These are phyloP conservation scores for Malassezia nana DNA, from an alignment of 1,284 basidiomycete species.

Conservation along the genomic window DNA sequence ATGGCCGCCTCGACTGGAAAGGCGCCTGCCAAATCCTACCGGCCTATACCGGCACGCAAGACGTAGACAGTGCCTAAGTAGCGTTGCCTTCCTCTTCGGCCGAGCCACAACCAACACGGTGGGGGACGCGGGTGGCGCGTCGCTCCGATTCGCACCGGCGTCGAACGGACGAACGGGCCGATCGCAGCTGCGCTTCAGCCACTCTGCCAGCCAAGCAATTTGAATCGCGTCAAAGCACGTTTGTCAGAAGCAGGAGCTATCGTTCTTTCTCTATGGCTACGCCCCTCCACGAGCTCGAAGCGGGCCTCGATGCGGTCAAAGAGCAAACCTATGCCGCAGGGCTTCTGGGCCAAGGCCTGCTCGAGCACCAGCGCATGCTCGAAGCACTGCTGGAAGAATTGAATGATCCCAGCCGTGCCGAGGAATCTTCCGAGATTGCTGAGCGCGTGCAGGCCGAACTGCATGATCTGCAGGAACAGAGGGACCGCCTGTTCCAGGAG, in stretches of 20 bases:
- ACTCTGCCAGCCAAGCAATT: not conserved
- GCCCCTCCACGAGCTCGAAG: slow-evolving; percentile 6
- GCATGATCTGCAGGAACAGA: slow-evolving; percentile 14
- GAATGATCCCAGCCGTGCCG: slow-evolving; percentile 7
- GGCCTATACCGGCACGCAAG: slow-evolving; percentile 78
- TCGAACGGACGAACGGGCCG: not conserved
- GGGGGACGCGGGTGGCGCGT: not conserved
- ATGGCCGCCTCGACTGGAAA: slow-evolving; percentile 57
- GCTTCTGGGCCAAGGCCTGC: slow-evolving; percentile 34
- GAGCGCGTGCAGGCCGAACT: slow-evolving; percentile 13
- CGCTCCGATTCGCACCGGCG: not conserved
- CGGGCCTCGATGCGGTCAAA: slow-evolving; percentile 12
- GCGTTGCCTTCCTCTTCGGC: not conserved
- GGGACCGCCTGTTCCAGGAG: slow-evolving; percentile 9
- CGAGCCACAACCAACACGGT: not conserved
- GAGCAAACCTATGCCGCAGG: slow-evolving; percentile 30
- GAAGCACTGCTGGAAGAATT: slow-evolving; percentile 34
- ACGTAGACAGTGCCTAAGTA: slow-evolving; percentile 19
- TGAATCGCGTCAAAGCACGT: not conserved
- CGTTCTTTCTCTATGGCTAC: not conserved
- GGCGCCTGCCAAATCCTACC: slow-evolving; percentile 65
- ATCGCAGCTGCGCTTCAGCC: not conserved
- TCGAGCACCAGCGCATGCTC: slow-evolving; percentile 32
- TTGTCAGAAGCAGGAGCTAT: not conserved
- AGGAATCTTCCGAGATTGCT: slow-evolving; percentile 4